A percentile compares a stretch with the other conserved stretches of the same genome.
phyloP scores from a whole-genome alignment of 2,329 filamentous ascomycete species.

The Xylariaceae sp. region DNA sequence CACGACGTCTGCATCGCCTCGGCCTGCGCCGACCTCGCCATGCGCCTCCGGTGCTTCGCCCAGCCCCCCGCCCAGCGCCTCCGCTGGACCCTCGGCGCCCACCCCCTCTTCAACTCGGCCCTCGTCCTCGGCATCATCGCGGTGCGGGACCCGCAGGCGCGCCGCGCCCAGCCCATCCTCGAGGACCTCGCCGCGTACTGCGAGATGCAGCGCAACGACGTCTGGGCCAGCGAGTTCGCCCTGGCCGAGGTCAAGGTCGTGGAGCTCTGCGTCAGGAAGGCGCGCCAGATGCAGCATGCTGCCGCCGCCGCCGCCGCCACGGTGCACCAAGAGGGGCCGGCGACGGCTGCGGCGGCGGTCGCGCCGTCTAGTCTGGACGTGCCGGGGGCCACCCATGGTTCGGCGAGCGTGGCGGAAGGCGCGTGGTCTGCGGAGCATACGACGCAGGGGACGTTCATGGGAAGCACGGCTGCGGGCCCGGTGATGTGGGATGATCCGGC shows the following conservation, averaged over 20 bases:
- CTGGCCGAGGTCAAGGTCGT: conserved; percentile 37
- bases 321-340: neutral
- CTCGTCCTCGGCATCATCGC: conserved; percentile 33
- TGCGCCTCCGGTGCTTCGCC: conserved; percentile 29
- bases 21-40: conserved; percentile 35
- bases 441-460: neutral
- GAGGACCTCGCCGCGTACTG: conserved; percentile 37
- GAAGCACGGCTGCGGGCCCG: neutral
- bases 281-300: neutral
- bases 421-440: neutral
- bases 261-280: conserved; percentile 32
- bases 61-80: conserved; percentile 29
- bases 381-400: neutral
- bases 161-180: conserved; percentile 28
- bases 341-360: neutral
- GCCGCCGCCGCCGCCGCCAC: neutral
- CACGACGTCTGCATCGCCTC: conserved; percentile 36
- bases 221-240: conserved; percentile 36
- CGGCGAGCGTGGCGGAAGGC: neutral
- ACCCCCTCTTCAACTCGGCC: conserved; percentile 38
- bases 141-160: conserved; percentile 28
- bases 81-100: conserved; percentile 31
- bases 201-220: conserved; percentile 34
- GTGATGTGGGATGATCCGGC: conserved; percentile 13
- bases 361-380: neutral